Conservation (phyloP, 148 eudicot species). For the Vaccinium myrtillus region DNA sequence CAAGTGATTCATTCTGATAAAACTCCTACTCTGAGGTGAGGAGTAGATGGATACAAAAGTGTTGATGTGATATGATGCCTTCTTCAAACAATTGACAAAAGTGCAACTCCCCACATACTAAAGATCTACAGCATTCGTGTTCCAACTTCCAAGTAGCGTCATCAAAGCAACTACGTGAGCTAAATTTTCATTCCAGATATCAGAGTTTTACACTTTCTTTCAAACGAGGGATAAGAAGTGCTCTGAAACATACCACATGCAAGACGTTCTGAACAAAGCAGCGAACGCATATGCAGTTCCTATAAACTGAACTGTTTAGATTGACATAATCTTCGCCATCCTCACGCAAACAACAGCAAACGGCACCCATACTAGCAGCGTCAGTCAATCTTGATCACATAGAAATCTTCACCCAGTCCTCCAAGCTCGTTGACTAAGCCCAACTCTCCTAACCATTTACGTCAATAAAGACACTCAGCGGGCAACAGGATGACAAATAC, state of each 20-base stretch:
- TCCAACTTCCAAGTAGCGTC: not conserved
- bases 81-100: not conserved
- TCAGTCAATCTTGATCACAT: slow-evolving; percentile 19
- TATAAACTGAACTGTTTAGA: slow-evolving; percentile 58
- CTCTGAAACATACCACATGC: slow-evolving; percentile 57
- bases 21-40: not conserved
- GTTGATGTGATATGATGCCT: not conserved
- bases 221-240: not conserved
- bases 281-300: slow-evolving; percentile 73
- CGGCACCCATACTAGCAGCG: slow-evolving; percentile 64
- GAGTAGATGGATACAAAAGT: slow-evolving; percentile 14
- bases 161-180: not conserved
- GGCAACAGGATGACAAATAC: not conserved
- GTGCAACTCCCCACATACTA: not conserved
- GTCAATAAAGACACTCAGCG: not conserved
- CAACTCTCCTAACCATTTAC: not conserved
- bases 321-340: slow-evolving; percentile 73
- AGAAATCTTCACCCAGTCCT: slow-evolving; percentile 17
- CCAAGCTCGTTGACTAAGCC: slow-evolving; percentile 17
- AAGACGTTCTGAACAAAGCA: slow-evolving; percentile 75
- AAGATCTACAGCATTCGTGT: not conserved
- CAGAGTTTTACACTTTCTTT: not conserved
- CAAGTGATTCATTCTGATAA: not conserved
- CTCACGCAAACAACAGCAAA: slow-evolving; percentile 83
- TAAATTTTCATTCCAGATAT: not conserved